Evolutionary conservation across 192 early-diverging fungal species (phyloP).

Genomic region (Podila epicladia): DNA sequence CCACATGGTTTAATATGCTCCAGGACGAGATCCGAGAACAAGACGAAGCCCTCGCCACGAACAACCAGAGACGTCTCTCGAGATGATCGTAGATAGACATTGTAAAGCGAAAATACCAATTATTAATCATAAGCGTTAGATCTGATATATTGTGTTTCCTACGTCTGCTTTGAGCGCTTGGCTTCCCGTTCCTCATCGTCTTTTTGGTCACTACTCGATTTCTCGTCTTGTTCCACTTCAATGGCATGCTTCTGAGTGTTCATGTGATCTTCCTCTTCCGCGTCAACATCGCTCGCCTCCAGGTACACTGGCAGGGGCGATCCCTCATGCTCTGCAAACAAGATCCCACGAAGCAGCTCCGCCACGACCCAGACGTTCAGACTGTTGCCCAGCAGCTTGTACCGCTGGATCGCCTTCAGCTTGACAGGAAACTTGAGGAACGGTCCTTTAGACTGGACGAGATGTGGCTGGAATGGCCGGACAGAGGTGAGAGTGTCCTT

Average conservation of each 20-base stretch:
- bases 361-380: slow-evolving; percentile 86
- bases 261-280: background rate
- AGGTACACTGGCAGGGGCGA: slow-evolving; percentile 18
- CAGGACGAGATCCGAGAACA: slow-evolving; percentile 12
- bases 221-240: background rate
- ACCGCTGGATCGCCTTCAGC: slow-evolving; percentile 73
- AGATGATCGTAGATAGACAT: background rate
- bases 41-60: slow-evolving; percentile 1
- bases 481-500: slow-evolving; percentile 11
- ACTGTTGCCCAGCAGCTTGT: slow-evolving; percentile 88
- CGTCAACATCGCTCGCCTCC: background rate
- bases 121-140: too few species aligned
- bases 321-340: slow-evolving; percentile 57
- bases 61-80: background rate
- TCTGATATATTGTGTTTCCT: too few species aligned
- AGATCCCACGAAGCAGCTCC: slow-evolving; percentile 73
- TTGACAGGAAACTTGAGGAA: slow-evolving; percentile 73
- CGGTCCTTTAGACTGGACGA: slow-evolving; percentile 31
- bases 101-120: background rate
- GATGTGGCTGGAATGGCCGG: slow-evolving; percentile 12
- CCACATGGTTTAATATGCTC: slow-evolving; percentile 30
- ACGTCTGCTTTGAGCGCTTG: too few species aligned
- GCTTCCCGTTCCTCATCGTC: too few species aligned
- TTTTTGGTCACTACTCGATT: too few species aligned
- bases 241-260: background rate